These are phyloP conservation scores for Xenoacremonium recifei DNA, from an alignment of 2,329 filamentous ascomycete species.

Conservation along the genomic window DNA sequence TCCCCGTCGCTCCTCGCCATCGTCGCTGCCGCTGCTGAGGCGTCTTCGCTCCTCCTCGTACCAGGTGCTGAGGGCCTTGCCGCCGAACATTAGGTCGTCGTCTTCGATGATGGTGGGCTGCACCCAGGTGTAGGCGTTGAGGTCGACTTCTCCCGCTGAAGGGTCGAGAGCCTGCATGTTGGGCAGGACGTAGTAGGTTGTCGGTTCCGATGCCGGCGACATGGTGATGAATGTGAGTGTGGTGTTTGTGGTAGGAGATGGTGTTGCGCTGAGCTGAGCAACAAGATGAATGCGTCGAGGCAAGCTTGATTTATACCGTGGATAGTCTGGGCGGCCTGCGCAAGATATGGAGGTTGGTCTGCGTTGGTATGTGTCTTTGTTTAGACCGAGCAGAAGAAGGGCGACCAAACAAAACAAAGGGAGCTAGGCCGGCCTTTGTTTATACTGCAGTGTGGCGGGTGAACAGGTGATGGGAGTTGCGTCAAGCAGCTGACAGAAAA, in stretches of 20 bases:
- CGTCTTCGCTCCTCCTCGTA: slow-evolving; percentile 57
- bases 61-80: slow-evolving; percentile 58
- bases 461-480: slow-evolving; percentile 11
- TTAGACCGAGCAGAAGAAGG: slow-evolving; percentile 17
- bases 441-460: slow-evolving; percentile 1
- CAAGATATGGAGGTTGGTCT: background rate
- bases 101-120: slow-evolving; percentile 58
- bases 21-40: slow-evolving; percentile 37
- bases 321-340: background rate
- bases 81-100: slow-evolving; percentile 59
- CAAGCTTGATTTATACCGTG: background rate
- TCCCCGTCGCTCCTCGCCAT: slow-evolving; percentile 38
- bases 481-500: slow-evolving; percentile 19
- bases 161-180: slow-evolving; percentile 32
- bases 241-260: slow-evolving; percentile 6
- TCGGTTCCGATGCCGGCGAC: slow-evolving; percentile 16
- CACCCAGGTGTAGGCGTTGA: slow-evolving; percentile 43
- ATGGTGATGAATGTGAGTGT: slow-evolving; percentile 18
- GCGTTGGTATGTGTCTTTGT: slow-evolving; percentile 12
- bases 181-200: slow-evolving; percentile 31
- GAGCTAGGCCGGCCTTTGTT: slow-evolving; percentile 7
- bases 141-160: slow-evolving; percentile 33
- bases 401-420: slow-evolving; percentile 15
- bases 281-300: background rate
- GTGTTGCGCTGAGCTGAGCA: slow-evolving; percentile 1